Evolutionary conservation across 2,329 filamentous ascomycete species (phyloP), one percentile per base, ranked within the genome.

Genomic region (Fusarium pininemorale): DNA sequence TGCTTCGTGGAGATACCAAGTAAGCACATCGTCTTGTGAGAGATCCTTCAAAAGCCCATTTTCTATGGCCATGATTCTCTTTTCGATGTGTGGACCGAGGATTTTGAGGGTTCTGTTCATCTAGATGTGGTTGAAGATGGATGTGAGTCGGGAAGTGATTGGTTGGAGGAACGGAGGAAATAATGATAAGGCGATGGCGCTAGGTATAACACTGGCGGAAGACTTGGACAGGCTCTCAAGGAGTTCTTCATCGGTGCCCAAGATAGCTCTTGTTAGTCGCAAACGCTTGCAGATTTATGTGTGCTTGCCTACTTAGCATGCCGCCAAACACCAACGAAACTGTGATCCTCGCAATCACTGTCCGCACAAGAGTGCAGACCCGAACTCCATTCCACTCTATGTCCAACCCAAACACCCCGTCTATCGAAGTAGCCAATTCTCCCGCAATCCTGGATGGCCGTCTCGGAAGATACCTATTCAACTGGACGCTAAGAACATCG

Each of bases 391-490:
- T 26, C 4, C 5, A 26, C 24, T 26, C 4, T 26, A 5, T 5
- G 5, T 26, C 24, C 24, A 26, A 5, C 5, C 24, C 24, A 26
- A 5, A 5, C 24, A 26, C 24, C 24, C 5, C 24, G 5, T 26
- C 24, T 26, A 26, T 26, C 24, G 24, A 26, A 26, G n/a, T 26
- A 26, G 16, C 16, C 1, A 47, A 7, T 18, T 37, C 22, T 5
- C 26, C 13, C 0, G 16, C 3, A 47, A 0, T 1, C 6, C 22
- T 0, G 41, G n/a, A n/a, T n/a, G n/a, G n/a, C n/a, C n/a, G n/a
- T n/a, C n/a, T n/a, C n/a, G n/a, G 8, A 2, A 59, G n/a, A 2
- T 45, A 16, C 5, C 26, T 30, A 3, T 59, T 59, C 18, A 15
- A 7, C 12, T 59, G 53, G 2, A 32, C 53, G 0, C 41, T 14